Base-by-base conservation (phyloP, 1,284 basidiomycete species). In the Mycena sp. region DNA sequence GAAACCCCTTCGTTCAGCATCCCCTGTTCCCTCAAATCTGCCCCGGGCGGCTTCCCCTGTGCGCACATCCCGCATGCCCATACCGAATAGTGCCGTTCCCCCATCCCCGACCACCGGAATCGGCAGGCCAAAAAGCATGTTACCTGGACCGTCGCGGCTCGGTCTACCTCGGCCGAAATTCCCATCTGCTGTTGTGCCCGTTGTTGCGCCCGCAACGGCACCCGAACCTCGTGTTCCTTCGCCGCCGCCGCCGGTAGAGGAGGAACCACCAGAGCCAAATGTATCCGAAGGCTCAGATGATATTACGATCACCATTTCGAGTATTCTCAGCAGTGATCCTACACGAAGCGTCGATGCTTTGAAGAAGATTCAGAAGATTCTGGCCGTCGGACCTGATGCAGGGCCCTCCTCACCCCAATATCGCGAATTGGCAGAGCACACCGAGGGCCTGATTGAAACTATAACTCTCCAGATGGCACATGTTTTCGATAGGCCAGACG, bases 301-400 rank as follows among this genome's bases (percentile, higher is more conserved):
- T 75, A 91, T 95, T 72, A 90, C 91, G 3, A 85, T 94, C 69
- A 91, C 89, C 11, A 95, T 95, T 68, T 95, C 93, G 25, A 94
- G 91, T 72, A 95, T 96, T 65, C 85, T 95, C 68, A 96, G 93
- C 80, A 94, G 91, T 74, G 95, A 98, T 83, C 87, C 95, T 0
- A 85, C 90, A 38, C 88, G 93, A 60, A 95, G 95, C 77, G 96
- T 98, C n/a, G 95, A 97, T 70, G 96, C 96, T 0, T 86, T 99
- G 77, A 99, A 99, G 85, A 93, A 91, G 77, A 89, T 97, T 54
- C 95, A 98, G 79, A 92, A 90, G 77, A 90, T 95, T 71, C 84
- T 97, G 7, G 89, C 92, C 73, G 84, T 92, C 20, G 89, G 91
- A 10, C 91, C 94, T 14, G 92, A 94, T 62, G 89, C 90, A 61